Evolutionary conservation across 441 rosid genomes (phyloP), one percentile per base, ranked within the genome.

Genomic region (Corymbia citriodora): DNA sequence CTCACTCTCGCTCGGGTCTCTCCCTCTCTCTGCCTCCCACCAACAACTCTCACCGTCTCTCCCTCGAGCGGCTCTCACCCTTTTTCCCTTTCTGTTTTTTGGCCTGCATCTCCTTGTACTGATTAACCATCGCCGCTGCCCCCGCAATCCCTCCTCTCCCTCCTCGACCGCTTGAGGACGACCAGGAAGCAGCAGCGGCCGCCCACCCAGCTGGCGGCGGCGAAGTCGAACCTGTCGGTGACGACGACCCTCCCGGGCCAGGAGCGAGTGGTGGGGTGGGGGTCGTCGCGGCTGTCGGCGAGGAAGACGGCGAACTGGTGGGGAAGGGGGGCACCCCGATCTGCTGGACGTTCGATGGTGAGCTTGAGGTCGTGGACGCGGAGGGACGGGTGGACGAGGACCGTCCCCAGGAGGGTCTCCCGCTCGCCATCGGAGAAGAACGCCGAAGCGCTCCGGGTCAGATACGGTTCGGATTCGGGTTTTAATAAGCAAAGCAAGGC

Each of bases 361-460:
- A 93, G 89, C 55, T 92, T 94, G 49, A 95, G 92, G 59, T 33
- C 63, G 88, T 90, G 92, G 93, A 92, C 93, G 61, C 90, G 92
- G 36, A 92, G 86, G 6, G 91, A 88, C 1, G 96, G 93, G 45
- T 89, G 74, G 49, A 94, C 89, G 53, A 90, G 87, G 50, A 92
- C 91, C 88, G 89, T 50, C 6, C 96, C 96, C 14, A 95, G 90
- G 88, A 70, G 88, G 4, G 90, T 92, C 90, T 95, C 95, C 10
- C 90, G 91, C 63, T 92, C 93, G 27, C 97, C 97, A 88, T 96
- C 96, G 89, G 65, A 93, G 74, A 96, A 93, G 10, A 94, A 88
- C 33, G 92, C 93, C 31, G 95, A 8, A 79, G n/a, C 53, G 53
- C 52, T n/a, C 85, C 85, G 53, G 85, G 40, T 36, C 40, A 36